These are phyloP conservation scores for Candida sp. DNA, from an alignment of 1,139 yeast genomes.

Conservation along the genomic window DNA sequence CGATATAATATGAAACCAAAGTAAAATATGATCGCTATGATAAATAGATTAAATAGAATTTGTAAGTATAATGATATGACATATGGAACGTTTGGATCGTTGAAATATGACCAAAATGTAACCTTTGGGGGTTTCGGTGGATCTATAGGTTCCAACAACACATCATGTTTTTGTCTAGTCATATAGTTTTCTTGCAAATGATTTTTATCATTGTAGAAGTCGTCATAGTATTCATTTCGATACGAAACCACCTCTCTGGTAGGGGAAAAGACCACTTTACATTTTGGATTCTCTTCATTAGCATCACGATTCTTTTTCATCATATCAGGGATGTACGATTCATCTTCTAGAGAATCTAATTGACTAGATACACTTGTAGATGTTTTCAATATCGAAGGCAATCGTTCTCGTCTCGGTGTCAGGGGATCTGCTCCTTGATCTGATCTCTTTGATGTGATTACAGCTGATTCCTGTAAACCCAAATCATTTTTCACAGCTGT, in stretches of 20 bases:
- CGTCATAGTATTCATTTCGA: slow-evolving; percentile 16
- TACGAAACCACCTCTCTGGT: slow-evolving; percentile 20
- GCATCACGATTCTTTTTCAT: slow-evolving; percentile 24
- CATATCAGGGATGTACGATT: slow-evolving; percentile 11
- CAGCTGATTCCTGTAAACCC: not conserved
- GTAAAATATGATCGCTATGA: slow-evolving; percentile 54
- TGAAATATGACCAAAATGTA: slow-evolving; percentile 4
- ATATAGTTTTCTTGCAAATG: slow-evolving; percentile 1
- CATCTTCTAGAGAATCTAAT: not conserved
- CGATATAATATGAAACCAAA: slow-evolving; percentile 52
- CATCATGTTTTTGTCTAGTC: slow-evolving; percentile 1
- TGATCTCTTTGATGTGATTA: not conserved
- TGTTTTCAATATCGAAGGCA: slow-evolving; percentile 1
- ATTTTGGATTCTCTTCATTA: slow-evolving; percentile 32
- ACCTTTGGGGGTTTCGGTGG: not conserved
- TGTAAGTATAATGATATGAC: slow-evolving; percentile 72
- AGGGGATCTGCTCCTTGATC: not conserved
- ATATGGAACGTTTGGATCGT: slow-evolving; percentile 41
- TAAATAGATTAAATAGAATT: slow-evolving; percentile 57
- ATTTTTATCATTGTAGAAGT: not conserved
- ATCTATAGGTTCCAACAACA: slow-evolving; percentile 2
- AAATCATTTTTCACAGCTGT: not conserved
- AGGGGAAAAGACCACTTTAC: slow-evolving; percentile 43
- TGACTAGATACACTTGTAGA: not conserved
- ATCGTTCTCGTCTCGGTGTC: not conserved